Base-by-base conservation (phyloP, 1,284 basidiomycete genomes). In the Trichosporon sp. region DNA sequence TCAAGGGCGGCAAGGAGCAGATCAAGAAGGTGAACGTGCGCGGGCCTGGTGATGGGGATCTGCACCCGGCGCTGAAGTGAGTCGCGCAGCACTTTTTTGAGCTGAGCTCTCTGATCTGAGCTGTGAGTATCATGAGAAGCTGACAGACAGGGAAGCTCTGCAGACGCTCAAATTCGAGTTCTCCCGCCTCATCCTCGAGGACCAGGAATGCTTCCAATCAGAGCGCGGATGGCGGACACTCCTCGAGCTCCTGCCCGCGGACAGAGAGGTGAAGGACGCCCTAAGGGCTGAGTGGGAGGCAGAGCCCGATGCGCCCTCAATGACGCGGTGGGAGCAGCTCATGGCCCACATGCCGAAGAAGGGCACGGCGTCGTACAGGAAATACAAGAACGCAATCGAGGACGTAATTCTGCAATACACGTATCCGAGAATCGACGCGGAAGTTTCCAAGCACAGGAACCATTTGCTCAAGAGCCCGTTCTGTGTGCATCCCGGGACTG, bases 401-500 rank as follows among this genome's bases (percentile, higher is more conserved):
- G 95, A 98, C 71, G 86, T 98, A 63, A 84, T 96, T 63, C 83
- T 99, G 13, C 91, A 95, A 75, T 98, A 97, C 80, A 95, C 92
- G 0, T 99, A 99, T 78, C 95, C 96, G 2, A 88, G 95, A 16
- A 86, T 99, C 66, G 95, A 99, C 78, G 89, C 92, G 6, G 95
- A 99, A 78, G 95, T 99, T 14, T 95, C 94, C 1, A 96, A 98
- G 75, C 92, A 95, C 74, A 86, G 94, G 63, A 99, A 99, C 81
- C 96, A 99, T 82, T 85, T 99, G 82, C 87, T 99, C 67, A 99
- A 99, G 80, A 89, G 92, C 27, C 96, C 96, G 0, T 99, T 99
- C 80, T 96, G 94, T 75, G 84, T 99, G 0, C 95, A 99, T 79
- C 95, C 96, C 0, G 92, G 92, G 67, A 99, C 96, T 1, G 82